Evolutionary conservation across 2,329 filamentous ascomycete species (phyloP), one percentile per base, ranked within the genome.

Genomic region (Exophiala xenobiotica): DNA sequence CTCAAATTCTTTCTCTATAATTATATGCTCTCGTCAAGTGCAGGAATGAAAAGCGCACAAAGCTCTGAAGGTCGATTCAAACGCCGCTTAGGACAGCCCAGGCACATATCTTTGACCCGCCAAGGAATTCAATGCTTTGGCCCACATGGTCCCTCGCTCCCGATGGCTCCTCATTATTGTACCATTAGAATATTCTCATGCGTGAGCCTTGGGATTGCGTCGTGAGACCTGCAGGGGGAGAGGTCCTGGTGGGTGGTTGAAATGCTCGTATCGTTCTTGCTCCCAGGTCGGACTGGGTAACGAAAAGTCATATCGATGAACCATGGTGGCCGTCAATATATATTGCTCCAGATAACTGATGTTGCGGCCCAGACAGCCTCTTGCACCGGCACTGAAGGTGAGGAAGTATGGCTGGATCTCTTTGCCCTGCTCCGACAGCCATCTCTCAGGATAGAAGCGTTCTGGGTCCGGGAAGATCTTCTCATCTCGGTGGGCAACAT

Each of bases 391-490:
- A 1, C 77, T 77, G 60, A 80, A 80, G 24, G 58, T 50, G 11
- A 54, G 19, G 31, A 51, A 54, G 18, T 46, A 54, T 69, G 71
- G 1, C 67, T 71, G 60, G 74, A 77, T 75, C 77, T 78, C 55
- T 74, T 73, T 58, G 66, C 69, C 16, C 75, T 63, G 57, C 72
- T 69, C 8, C 90, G 12, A 12, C 35, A 38, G 18, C 35, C 35
- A 38, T 40, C 87, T 68, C 67, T 90, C 87, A 0, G 87, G 87
- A 7, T 82, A 70, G 65, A 79, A 92, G 0, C 64, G 67, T 27
- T 88, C 81, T 0, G 81, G 80, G 54, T 90, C 83, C 0, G 74
- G 66, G 2, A 87, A 87, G 61, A 88, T 91, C 18, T 88, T 74
- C 46, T 83, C 80, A 3, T 82, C 77, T 1, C 84, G 78, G 61